phyloP scores from a whole-genome alignment of 2,329 filamentous ascomycete species.

The Amylocarpus encephaloides region DNA sequence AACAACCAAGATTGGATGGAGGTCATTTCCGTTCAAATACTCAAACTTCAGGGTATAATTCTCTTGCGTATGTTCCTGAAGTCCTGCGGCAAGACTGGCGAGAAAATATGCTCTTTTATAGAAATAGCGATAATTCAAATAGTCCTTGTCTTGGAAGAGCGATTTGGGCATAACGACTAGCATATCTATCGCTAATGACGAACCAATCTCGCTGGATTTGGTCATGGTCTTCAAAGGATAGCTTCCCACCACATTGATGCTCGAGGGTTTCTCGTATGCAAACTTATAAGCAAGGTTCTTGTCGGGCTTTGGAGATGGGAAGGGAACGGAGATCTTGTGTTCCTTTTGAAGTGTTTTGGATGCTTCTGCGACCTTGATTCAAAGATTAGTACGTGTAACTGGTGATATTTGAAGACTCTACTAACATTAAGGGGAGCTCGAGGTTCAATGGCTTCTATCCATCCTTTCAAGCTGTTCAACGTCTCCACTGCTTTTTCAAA shows the following conservation, averaged over 20 bases:
- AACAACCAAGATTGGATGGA: conserved; percentile 62
- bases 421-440: conserved; percentile 40
- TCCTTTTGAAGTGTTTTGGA: conserved; percentile 59
- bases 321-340: conserved; percentile 69
- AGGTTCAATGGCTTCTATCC: conserved; percentile 51
- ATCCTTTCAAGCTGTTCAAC: conserved; percentile 47
- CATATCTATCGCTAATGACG: conserved; percentile 64
- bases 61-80: conserved; percentile 52
- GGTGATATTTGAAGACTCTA: background rate
- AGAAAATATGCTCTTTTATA: conserved; percentile 92
- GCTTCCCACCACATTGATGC: conserved; percentile 84
- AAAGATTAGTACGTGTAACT: background rate
- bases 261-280: conserved; percentile 65
- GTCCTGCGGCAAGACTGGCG: conserved; percentile 67
- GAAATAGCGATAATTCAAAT: conserved; percentile 86
- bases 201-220: conserved; percentile 58
- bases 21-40: conserved; percentile 63
- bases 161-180: conserved; percentile 75
- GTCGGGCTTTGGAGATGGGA: conserved; percentile 71
- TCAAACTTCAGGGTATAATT: conserved; percentile 57
- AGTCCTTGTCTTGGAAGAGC: conserved; percentile 91
- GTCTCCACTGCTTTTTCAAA: conserved; percentile 46
- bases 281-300: conserved; percentile 77
- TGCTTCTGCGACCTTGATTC: conserved; percentile 58
- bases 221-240: conserved; percentile 71